Evolutionary conservation across 192 early-diverging fungal species (phyloP).

Genomic region (Chytriomyces sp.): DNA sequence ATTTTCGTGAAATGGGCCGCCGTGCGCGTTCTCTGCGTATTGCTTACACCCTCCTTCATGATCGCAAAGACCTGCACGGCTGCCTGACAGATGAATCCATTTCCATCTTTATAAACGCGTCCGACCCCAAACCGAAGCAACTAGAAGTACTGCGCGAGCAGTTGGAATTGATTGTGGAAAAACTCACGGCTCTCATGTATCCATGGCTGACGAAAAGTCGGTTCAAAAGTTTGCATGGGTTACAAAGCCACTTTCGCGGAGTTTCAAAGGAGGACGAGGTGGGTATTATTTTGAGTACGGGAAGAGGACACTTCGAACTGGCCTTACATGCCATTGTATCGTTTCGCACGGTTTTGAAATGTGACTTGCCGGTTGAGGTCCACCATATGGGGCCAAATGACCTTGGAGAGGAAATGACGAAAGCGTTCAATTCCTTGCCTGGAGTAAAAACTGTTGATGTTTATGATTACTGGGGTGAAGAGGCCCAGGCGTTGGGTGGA

Average conservation of each 20-base stretch:
- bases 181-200: slow-evolving; percentile 28
- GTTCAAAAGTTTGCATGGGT: slow-evolving; percentile 9
- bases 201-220: slow-evolving; percentile 10
- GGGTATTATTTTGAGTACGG: slow-evolving; percentile 20
- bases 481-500: slow-evolving; percentile 4
- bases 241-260: background rate
- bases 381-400: slow-evolving; percentile 54
- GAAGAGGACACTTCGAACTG: slow-evolving; percentile 30
- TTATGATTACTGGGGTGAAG: slow-evolving; percentile 37
- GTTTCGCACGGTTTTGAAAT: slow-evolving; percentile 41
- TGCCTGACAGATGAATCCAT: background rate
- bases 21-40: slow-evolving; percentile 22
- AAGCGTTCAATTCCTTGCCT: slow-evolving; percentile 12
- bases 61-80: slow-evolving; percentile 16
- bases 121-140: background rate
- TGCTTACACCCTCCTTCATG: slow-evolving; percentile 28
- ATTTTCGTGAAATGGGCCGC: slow-evolving; percentile 18
- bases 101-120: background rate
- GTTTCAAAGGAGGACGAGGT: background rate
- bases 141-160: background rate
- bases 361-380: slow-evolving; percentile 61
- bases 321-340: slow-evolving; percentile 24
- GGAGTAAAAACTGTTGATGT: slow-evolving; percentile 43
- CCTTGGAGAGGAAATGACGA: background rate
- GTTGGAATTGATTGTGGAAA: slow-evolving; percentile 1